These are phyloP conservation scores for Thymus mandschuricus DNA, from an alignment of 257 asterid genomes.

Conservation along the genomic window DNA sequence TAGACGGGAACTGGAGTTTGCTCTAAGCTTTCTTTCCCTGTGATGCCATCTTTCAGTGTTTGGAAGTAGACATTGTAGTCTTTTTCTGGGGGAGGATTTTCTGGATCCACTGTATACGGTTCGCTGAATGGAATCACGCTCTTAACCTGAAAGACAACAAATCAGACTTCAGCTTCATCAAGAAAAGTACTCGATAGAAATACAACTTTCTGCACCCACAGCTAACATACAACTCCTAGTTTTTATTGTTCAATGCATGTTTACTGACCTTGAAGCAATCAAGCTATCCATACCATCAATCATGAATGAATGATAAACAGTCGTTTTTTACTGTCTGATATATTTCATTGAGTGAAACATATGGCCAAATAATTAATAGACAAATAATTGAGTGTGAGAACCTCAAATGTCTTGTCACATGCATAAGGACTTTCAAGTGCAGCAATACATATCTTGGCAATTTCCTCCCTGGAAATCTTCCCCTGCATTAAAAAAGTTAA, in stretches of 20 bases:
- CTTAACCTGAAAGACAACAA: constrained; percentile 63
- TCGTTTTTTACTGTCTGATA: no score
- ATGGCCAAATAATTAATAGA: no score
- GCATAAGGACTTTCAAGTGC: constrained; percentile 90
- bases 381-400: no score
- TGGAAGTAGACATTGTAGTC: constrained; percentile 79
- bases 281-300: no score
- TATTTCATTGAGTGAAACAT: no score
- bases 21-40: constrained; percentile 92
- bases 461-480: constrained; percentile 88
- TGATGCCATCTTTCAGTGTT: constrained; percentile 77
- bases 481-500: constrained; percentile 50
- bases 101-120: constrained; percentile 90
- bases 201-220: not conserved
- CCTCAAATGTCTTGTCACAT: constrained; percentile 93
- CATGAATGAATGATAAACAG: no score
- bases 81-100: constrained; percentile 88
- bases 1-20: constrained; percentile 63
- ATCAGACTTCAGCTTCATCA: no score
- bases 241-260: no score
- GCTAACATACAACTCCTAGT: not conserved
- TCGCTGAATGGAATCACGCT: constrained; percentile 92
- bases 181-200: not conserved
- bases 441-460: constrained; percentile 87
- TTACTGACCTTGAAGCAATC: not conserved